Evolutionary conservation across 441 rosid genomes (phyloP).

Genomic region (Populus trichocarpa): DNA sequence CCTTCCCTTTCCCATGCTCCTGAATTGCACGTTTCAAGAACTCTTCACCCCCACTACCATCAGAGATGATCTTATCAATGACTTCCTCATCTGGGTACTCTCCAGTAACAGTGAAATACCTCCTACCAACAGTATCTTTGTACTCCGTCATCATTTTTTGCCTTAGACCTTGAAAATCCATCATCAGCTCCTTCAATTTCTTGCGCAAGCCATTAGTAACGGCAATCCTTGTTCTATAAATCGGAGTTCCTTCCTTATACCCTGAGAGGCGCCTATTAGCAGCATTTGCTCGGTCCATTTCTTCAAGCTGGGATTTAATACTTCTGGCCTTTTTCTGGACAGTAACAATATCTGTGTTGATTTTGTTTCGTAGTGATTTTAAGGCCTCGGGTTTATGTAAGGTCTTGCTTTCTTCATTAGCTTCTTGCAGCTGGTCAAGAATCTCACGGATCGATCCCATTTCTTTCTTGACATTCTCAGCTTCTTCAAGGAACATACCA

Average conservation of each 20-base stretch:
- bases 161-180: constrained; percentile 88
- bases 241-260: constrained; percentile 73
- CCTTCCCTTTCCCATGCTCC: constrained; percentile 92
- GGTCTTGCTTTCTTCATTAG: constrained; percentile 78
- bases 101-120: constrained; percentile 91
- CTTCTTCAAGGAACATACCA: constrained; percentile 77
- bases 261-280: constrained; percentile 84
- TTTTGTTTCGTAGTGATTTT: constrained; percentile 55
- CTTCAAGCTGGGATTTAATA: constrained; percentile 70
- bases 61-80: constrained; percentile 75
- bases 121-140: constrained; percentile 82
- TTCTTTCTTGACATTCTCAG: constrained; percentile 83
- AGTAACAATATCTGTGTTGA: constrained; percentile 63
- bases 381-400: constrained; percentile 72
- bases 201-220: constrained; percentile 84
- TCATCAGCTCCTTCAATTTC: constrained; percentile 81
- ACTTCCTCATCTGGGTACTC: constrained; percentile 76
- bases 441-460: constrained; percentile 70
- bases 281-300: constrained; percentile 81
- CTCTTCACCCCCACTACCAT: constrained; percentile 72
- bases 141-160: constrained; percentile 91
- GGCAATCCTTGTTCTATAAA: constrained; percentile 70
- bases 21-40: constrained; percentile 62
- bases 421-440: constrained; percentile 49
- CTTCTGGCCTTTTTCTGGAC: constrained; percentile 66